Percentiles rank a stretch among this genome's conserved stretches.
phyloP scores from a whole-genome alignment of 1,139 yeast genomes.

The Scheffersomyces parashehatae region DNA sequence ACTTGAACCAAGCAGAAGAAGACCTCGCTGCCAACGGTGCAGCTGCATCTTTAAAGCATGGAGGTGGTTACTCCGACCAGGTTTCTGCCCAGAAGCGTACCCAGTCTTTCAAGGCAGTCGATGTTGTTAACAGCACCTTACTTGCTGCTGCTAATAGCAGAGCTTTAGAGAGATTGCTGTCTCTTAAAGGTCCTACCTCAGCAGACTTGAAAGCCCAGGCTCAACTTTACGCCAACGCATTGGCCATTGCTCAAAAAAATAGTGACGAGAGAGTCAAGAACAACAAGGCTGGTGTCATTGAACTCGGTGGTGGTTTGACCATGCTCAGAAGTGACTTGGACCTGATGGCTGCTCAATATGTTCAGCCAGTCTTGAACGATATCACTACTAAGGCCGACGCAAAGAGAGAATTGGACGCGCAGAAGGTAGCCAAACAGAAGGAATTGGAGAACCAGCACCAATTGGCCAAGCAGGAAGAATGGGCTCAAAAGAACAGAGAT shows the following conservation, averaged over 20 bases:
- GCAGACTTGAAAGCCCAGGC: constrained; percentile 46
- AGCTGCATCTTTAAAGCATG: constrained; percentile 37
- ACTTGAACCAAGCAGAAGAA: constrained; percentile 30
- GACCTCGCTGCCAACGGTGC: constrained; percentile 41
- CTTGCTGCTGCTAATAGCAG: constrained; percentile 61
- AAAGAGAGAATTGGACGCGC: constrained; percentile 66
- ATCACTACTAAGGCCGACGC: constrained; percentile 68
- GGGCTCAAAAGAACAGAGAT: constrained; percentile 51
- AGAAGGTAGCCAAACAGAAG: constrained; percentile 28
- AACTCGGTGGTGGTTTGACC: constrained; percentile 87
- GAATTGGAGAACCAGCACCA: constrained; percentile 37
- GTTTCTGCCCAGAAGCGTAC: constrained; percentile 30
- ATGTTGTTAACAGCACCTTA: constrained; percentile 55
- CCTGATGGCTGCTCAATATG: constrained; percentile 77
- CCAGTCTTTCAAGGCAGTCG: constrained; percentile 39
- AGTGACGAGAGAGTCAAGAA: constrained; percentile 54
- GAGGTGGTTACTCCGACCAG: constrained; percentile 25
- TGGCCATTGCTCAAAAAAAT: constrained; percentile 69
- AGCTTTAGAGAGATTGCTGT: constrained; percentile 53
- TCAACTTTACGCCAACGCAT: constrained; percentile 45
- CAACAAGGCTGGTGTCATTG: constrained; percentile 55
- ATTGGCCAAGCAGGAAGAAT: constrained; percentile 52
- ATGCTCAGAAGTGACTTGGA: constrained; percentile 78
- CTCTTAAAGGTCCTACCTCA: constrained; percentile 33
- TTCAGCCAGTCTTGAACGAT: constrained; percentile 82